These are phyloP conservation scores for Phalaenopsis equestris DNA, from an alignment of 106 monocot species.

Conservation along the genomic window DNA sequence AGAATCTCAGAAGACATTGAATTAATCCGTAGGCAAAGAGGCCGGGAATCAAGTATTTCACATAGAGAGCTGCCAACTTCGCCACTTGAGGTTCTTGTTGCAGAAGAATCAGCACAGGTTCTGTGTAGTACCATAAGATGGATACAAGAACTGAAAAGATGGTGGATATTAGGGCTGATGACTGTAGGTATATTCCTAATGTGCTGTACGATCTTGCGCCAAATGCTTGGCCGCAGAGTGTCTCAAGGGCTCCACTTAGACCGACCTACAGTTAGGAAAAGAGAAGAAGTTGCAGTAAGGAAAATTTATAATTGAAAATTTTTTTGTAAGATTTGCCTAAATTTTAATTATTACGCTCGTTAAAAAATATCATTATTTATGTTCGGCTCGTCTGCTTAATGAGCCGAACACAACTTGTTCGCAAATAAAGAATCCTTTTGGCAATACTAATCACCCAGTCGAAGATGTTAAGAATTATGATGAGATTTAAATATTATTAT, in stretches of 20 bases:
- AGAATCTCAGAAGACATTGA: slow-evolving; percentile 72
- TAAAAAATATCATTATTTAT: too few species aligned
- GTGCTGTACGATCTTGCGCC: slow-evolving; percentile 56
- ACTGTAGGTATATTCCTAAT: slow-evolving; percentile 74
- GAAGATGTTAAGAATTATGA: too few species aligned
- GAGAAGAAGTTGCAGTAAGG: neutral
- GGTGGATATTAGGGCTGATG: slow-evolving; percentile 43
- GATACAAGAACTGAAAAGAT: slow-evolving; percentile 36
- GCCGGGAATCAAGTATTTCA: slow-evolving; percentile 62
- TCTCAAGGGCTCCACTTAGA: slow-evolving; percentile 74
- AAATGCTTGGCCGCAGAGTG: slow-evolving; percentile 76
- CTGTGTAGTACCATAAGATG: slow-evolving; percentile 57
- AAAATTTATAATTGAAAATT: neutral
- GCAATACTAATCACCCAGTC: too few species aligned
- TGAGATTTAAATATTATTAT: too few species aligned
- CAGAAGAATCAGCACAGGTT: slow-evolving; percentile 43
- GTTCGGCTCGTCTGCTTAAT: too few species aligned
- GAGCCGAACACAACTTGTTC: too few species aligned
- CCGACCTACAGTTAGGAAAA: slow-evolving; percentile 38
- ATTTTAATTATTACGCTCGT: too few species aligned
- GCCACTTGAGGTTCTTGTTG: slow-evolving; percentile 64
- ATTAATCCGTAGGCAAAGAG: slow-evolving; percentile 54
- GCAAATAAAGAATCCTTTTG: too few species aligned
- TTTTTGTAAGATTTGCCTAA: too few species aligned
- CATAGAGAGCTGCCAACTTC: slow-evolving; percentile 39